A percentile compares a stretch with the other conserved stretches of the same genome.
These are phyloP conservation scores for Boletellus emodensis DNA, from an alignment of 768 basidiomycete species.

Conservation along the genomic window DNA sequence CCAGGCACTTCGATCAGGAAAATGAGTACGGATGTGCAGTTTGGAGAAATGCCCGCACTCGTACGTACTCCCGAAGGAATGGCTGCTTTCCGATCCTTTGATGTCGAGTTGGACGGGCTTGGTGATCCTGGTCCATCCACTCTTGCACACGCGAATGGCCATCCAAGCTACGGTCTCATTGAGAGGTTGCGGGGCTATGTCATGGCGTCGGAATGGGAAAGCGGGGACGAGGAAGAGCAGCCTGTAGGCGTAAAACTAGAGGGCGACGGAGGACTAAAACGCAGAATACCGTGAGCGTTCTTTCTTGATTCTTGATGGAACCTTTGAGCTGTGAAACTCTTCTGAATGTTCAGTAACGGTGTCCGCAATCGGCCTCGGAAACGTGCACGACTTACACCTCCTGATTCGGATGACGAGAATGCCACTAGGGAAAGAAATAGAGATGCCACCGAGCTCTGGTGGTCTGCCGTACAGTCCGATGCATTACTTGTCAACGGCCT, in stretches of 20 bases:
- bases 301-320: not conserved
- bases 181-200: constrained; percentile 21
- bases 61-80: constrained; percentile 72
- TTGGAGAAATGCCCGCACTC: constrained; percentile 66
- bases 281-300: constrained; percentile 39
- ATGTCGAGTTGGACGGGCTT: constrained; percentile 44
- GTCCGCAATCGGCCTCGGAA: constrained; percentile 51
- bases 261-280: constrained; percentile 51
- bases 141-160: constrained; percentile 32
- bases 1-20: constrained; percentile 11
- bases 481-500: constrained; percentile 60
- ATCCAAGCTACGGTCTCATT: constrained; percentile 12
- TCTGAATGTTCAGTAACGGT: constrained; percentile 18
- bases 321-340: not conserved
- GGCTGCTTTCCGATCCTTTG: constrained; percentile 59
- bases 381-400: constrained; percentile 48
- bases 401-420: constrained; percentile 35
- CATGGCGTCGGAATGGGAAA: constrained; percentile 29
- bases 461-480: constrained; percentile 65
- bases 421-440: constrained; percentile 30
- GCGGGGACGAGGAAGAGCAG: constrained; percentile 35
- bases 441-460: constrained; percentile 62
- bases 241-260: constrained; percentile 23
- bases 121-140: constrained; percentile 34
- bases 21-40: constrained; percentile 41